Base-by-base conservation (phyloP, 2,329 filamentous ascomycete species). In the Fusarium beomiforme region DNA sequence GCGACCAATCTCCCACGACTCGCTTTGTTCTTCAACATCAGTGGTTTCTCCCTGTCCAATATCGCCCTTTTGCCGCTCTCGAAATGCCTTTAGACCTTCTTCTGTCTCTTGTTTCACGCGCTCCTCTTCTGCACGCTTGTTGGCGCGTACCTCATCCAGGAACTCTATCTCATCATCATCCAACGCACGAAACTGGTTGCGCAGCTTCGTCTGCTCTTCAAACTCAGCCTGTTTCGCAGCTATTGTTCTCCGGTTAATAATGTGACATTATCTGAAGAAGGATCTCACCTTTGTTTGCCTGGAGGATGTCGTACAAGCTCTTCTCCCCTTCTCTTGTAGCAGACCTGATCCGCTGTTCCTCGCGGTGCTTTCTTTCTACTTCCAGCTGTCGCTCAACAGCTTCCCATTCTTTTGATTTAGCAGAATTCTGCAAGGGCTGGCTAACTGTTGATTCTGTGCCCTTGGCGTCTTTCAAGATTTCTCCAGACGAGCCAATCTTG, bases 211-310 rank as follows among this genome's bases (percentile, higher is more conserved):
- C 69, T 90, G 86, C 80, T 95, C 93, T 79, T 94, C 93, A 79
- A 94, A 94, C 12, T 91, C 92, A 23, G 93, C 92, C 82, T 95
- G 92, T 81, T 95, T 95, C 63, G 92, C 92, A 71, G 90, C 92
- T 92, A 62, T 56, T 31, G 19, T 39, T 51, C 54, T 33, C 41
- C 41, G 17, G 47, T 62, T 36, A 49, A 34, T 34, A 31, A 17
- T 50, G 17, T 16, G 21, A 17, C 14, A 49, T 51, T 19, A 50
- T 31, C 11, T 41, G 12, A 31, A 39, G 14, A 47, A 26, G 39
- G 26, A 26, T 11, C 59, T 57, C 61, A 92, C 90, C 91, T 88
- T 95, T 95, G 81, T 96, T 96, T 44, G 91, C 93, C 81, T 95
- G 91, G 55, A 96, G 81, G 4, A 92, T 86, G 44, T 95, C 93